Evolutionary conservation across 805 yeast genomes (phyloP).

Genomic region (Yamadazyma laniorum): DNA sequence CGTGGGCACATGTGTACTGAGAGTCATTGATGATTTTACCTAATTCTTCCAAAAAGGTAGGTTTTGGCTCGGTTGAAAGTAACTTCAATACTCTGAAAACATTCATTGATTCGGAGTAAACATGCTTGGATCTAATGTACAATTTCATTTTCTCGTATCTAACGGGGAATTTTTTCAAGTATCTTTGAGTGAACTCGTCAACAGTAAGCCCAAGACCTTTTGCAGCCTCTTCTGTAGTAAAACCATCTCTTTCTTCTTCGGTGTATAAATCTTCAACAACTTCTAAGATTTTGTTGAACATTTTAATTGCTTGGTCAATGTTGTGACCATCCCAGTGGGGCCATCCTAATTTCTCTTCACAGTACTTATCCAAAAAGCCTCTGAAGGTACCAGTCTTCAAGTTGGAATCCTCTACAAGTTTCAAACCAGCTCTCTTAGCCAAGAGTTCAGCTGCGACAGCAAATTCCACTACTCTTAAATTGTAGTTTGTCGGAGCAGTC

Average conservation of each 20-base stretch:
- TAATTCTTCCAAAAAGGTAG: constrained; percentile 39
- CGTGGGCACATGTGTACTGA: constrained; percentile 48
- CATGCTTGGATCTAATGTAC: constrained; percentile 60
- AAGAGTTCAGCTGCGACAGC: constrained; percentile 63
- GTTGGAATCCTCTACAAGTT: constrained; percentile 48
- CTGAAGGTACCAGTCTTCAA: constrained; percentile 58
- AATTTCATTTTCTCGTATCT: constrained; percentile 54
- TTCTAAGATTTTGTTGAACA: constrained; percentile 40
- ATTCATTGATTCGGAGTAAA: constrained; percentile 57
- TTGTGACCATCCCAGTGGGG: constrained; percentile 46
- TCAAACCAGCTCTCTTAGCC: constrained; percentile 47
- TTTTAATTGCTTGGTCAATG: constrained; percentile 38
- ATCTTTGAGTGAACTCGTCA: constrained; percentile 44
- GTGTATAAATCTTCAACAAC: constrained; percentile 44
- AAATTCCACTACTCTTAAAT: constrained; percentile 69
- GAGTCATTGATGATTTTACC: constrained; percentile 61
- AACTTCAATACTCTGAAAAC: constrained; percentile 51
- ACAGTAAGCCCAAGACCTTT: constrained; percentile 37
- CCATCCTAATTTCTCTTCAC: constrained; percentile 27
- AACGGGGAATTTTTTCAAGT: constrained; percentile 54
- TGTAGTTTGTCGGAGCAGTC: constrained; percentile 68
- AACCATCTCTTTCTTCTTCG: constrained; percentile 40
- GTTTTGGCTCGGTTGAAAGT: constrained; percentile 29
- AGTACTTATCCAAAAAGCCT: constrained; percentile 59
- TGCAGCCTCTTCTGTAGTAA: constrained; percentile 49